Conservation (phyloP, 192 early-diverging fungal genomes). For the Podila verticillata region DNA sequence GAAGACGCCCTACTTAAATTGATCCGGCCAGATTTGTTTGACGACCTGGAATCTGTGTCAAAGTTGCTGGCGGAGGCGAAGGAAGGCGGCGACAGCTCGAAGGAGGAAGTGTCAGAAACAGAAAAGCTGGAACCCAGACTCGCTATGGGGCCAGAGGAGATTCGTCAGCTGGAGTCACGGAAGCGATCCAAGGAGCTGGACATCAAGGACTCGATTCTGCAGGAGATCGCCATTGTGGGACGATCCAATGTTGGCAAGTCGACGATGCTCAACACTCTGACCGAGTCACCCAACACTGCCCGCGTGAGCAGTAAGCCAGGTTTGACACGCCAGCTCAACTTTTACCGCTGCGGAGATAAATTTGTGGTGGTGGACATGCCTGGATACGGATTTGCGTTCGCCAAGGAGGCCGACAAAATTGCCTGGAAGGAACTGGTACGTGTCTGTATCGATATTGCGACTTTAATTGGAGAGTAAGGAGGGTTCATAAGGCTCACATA, state of each 20-base stretch:
- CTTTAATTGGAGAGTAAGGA: not conserved
- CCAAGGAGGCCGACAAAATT: slow-evolving; percentile 63
- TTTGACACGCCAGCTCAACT: slow-evolving; percentile 84
- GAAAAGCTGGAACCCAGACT: not conserved
- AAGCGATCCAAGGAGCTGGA: slow-evolving; percentile 14
- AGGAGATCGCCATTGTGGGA: slow-evolving; percentile 57
- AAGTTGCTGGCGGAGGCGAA: slow-evolving; percentile 15
- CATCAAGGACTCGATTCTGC: slow-evolving; percentile 33
- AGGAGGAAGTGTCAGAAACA: not conserved
- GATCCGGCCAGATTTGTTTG: slow-evolving; percentile 38
- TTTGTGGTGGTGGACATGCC: slow-evolving; percentile 84
- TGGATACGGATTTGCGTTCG: slow-evolving; percentile 85
- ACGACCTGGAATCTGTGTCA: slow-evolving; percentile 21
- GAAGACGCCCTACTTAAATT: slow-evolving; percentile 21
- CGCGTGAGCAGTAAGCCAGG: slow-evolving; percentile 79
- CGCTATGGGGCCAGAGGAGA: slow-evolving; percentile 8
- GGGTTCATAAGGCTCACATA: not conserved
- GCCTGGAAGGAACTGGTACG: slow-evolving; percentile 71
- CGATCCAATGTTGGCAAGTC: slow-evolving; percentile 87
- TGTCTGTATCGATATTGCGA: not conserved
- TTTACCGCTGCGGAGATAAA: slow-evolving; percentile 70
- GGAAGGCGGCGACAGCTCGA: too few relatives aligned
- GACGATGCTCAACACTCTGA: slow-evolving; percentile 74
- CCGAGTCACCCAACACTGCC: slow-evolving; percentile 63
- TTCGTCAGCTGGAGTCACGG: slow-evolving; percentile 9